Evolutionary conservation across 495 filamentous ascomycete species (phyloP).

Genomic region (Melanomma pulvis-pyrius): DNA sequence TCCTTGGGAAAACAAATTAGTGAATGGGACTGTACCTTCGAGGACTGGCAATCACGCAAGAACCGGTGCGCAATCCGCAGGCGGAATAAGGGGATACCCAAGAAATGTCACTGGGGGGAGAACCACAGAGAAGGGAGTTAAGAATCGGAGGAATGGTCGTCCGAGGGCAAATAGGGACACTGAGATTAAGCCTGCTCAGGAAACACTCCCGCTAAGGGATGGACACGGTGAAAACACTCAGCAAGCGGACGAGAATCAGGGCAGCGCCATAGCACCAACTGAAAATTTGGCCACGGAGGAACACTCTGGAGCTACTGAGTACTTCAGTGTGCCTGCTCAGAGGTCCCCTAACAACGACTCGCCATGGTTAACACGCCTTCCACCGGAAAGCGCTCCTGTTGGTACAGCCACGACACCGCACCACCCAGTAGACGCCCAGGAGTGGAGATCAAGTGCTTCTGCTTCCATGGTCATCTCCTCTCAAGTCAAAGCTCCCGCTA

Average conservation of each 20-base stretch:
- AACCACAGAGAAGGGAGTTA: no score
- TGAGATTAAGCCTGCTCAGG: neutral
- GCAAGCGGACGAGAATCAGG: neutral
- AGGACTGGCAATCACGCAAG: neutral
- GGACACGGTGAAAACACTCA: neutral
- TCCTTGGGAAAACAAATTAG: slow-evolving; percentile 24
- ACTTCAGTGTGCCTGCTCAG: slow-evolving; percentile 1
- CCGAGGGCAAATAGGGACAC: neutral
- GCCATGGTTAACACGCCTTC: slow-evolving; percentile 3
- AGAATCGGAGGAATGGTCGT: neutral
- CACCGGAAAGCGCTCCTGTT: neutral
- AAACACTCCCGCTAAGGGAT: neutral
- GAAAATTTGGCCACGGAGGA: neutral
- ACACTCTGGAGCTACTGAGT: slow-evolving; percentile 9
- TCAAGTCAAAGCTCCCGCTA: neutral
- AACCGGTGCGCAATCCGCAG: neutral
- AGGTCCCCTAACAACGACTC: neutral
- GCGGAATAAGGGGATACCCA: neutral
- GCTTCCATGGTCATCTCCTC: slow-evolving; percentile 15
- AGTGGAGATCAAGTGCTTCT: slow-evolving; percentile 1
- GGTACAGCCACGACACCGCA: neutral
- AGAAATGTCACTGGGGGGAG: neutral
- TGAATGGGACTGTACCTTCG: neutral
- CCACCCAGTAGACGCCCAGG: neutral
- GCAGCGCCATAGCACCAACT: neutral